Conservation (phyloP, 805 yeast genomes). For the Diddensiella santjacobensis region DNA sequence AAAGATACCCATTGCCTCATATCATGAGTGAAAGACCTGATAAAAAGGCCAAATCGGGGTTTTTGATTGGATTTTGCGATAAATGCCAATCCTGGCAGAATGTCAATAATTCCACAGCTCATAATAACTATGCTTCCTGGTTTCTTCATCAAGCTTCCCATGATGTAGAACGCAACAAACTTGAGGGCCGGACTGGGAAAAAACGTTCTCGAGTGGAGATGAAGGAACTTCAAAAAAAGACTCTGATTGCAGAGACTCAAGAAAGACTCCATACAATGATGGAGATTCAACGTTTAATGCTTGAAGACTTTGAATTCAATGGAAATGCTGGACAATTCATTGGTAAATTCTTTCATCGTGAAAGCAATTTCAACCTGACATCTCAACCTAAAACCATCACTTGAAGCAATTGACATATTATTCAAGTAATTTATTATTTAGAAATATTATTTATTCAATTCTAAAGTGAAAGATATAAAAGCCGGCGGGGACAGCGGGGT, state of each 20-base stretch:
- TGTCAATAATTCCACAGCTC: constrained; percentile 18
- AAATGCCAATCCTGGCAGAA: constrained; percentile 24
- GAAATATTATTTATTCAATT: no score
- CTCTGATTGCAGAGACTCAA: constrained; percentile 4
- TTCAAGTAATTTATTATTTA: no score
- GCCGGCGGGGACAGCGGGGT: no score
- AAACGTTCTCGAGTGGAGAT: constrained; percentile 19
- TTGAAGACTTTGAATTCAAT: constrained; percentile 13
- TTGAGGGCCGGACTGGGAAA: constrained; percentile 20
- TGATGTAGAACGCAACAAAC: constrained; percentile 20
- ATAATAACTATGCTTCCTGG: constrained; percentile 22
- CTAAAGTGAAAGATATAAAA: no score
- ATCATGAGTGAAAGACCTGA: constrained; percentile 20
- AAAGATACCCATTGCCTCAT: constrained; percentile 20
- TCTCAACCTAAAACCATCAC: no score
- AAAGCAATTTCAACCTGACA: constrained; percentile 13
- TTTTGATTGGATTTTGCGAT: constrained; percentile 21
- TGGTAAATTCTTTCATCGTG: constrained; percentile 8
- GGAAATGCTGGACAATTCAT: constrained; percentile 14
- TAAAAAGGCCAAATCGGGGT: constrained; percentile 16
- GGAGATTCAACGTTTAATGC: constrained; percentile 14
- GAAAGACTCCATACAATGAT: constrained; percentile 9
- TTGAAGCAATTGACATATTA: no score
- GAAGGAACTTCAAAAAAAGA: constrained; percentile 7
- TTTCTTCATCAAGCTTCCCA: constrained; percentile 22